These are phyloP conservation scores for Aegilops sharonensis DNA, from an alignment of 176 grass and related monocot genomes.

Conservation along the genomic window DNA sequence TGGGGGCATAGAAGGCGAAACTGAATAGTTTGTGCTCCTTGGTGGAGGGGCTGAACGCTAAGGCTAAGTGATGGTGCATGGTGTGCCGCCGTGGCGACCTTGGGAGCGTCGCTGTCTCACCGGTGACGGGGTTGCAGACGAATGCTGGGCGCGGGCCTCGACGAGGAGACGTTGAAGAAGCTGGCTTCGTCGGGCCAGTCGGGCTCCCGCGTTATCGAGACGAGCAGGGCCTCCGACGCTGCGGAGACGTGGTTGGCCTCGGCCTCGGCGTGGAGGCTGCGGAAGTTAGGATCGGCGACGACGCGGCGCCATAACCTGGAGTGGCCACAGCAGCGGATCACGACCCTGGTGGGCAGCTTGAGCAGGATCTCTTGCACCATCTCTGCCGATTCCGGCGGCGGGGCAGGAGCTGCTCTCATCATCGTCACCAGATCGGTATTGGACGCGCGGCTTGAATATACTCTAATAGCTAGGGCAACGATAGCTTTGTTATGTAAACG, in stretches of 20 bases:
- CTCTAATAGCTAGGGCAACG: no score
- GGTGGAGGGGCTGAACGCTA: not conserved
- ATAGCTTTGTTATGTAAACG: no score
- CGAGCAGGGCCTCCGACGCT: not conserved
- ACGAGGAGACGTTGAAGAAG: not conserved
- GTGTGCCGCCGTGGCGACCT: not conserved
- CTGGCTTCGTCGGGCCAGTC: not conserved
- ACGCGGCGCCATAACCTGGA: not conserved
- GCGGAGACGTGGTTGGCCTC: not conserved
- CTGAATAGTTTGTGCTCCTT: no score
- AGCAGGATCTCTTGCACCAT: not conserved
- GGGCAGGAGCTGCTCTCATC: not conserved
- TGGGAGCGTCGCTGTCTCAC: not conserved
- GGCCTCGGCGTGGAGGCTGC: not conserved
- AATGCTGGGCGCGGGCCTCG: not conserved
- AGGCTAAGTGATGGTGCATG: not conserved
- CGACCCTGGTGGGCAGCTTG: not conserved
- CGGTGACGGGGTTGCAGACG: not conserved
- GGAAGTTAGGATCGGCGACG: not conserved
- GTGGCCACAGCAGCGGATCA: not conserved
- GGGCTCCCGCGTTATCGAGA: not conserved
- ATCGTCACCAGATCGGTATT: not conserved
- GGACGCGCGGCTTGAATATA: no score
- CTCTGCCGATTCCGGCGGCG: not conserved
- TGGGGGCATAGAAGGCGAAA: no score